These are phyloP conservation scores for Saccharomycopsis hybrid DNA, from an alignment of 1,139 yeast genomes.

Conservation along the genomic window DNA sequence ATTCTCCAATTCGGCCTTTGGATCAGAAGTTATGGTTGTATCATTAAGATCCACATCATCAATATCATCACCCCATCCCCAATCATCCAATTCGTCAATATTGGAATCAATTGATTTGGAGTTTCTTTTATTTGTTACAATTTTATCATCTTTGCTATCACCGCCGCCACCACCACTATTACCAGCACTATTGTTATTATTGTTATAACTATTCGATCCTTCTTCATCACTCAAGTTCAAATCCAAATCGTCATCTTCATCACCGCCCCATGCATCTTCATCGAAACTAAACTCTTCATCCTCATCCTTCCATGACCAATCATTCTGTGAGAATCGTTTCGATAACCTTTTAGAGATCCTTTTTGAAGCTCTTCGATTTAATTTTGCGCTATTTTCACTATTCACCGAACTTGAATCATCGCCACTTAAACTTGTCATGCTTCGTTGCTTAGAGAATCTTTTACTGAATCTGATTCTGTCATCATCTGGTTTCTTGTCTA, in stretches of 20 bases:
- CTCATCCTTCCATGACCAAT: constrained; percentile 17
- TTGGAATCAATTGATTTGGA: not conserved
- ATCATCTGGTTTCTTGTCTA: constrained; percentile 11
- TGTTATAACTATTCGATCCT: too few relatives aligned
- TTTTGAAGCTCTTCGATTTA: constrained; percentile 13
- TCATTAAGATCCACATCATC: constrained; percentile 8
- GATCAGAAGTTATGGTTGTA: not conserved
- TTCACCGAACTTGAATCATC: constrained; percentile 4
- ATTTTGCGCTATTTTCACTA: constrained; percentile 2
- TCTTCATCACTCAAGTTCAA: not conserved
- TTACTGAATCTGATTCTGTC: constrained; percentile 16
- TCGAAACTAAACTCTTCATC: constrained; percentile 9
- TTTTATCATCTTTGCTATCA: not conserved
- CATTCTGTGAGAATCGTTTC: constrained; percentile 16
- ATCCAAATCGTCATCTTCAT: constrained; percentile 17
- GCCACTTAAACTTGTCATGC: not conserved
- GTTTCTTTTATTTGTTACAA: not conserved
- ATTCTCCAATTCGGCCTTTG: not conserved
- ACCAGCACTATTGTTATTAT: not conserved
- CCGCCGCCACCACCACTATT: not conserved
- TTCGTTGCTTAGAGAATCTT: constrained; percentile 2
- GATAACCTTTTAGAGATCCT: constrained; percentile 17
- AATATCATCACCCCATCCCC: constrained; percentile 22
- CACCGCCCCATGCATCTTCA: constrained; percentile 18
- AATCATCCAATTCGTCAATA: constrained; percentile 16